Evolutionary conservation across 2,329 filamentous ascomycete genomes (phyloP), one percentile per base, ranked within the genome.

Genomic region (Phialocephala sp.): DNA sequence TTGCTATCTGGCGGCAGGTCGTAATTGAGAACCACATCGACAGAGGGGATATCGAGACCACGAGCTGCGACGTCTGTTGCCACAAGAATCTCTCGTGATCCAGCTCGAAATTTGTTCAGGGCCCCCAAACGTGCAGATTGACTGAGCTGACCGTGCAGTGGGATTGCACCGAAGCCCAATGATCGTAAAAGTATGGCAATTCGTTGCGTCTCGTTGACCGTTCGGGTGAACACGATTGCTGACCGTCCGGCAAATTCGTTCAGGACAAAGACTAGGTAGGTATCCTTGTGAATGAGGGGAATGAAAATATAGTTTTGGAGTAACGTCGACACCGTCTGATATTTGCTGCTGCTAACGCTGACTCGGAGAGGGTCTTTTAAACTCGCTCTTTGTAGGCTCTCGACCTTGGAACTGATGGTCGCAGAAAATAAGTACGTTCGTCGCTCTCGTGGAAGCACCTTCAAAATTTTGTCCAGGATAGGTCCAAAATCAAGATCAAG

Each of bases 401-500:
- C 95, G 65, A 99, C 91, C 77, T 97, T 97, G 67, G 89, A 93
- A 72, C 89, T 93, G 85, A 98, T 94, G 14, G 95, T 99, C 1
- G 95, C 94, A 4, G 91, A 95, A 83, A 97, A 98, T 50, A 99
- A 89, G 75, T 90, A 95, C 0, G 95, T 98, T 47, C 89, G 86
- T 45, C 89, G 83, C 75, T 93, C 89, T 47, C 89, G 83, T 0
- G 93, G 94, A 4, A 97, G 82, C 32, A 96, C 92, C 78, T 95
- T 94, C 60, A 98, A 85, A 62, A 97, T 93, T 79, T 97, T 97
- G 79, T 97, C 93, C 43, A 98, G 87, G 24, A 94, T 91, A 1
- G 93, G 92, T 0, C 94, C 94, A 72, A 98, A 98, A 77, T 97
- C 94, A 77, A 97, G 89, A 76, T 99, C 95, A 1, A 98, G 86